These are phyloP conservation scores for Solanum piurae DNA, from an alignment of 257 asterid species.

Conservation along the genomic window DNA sequence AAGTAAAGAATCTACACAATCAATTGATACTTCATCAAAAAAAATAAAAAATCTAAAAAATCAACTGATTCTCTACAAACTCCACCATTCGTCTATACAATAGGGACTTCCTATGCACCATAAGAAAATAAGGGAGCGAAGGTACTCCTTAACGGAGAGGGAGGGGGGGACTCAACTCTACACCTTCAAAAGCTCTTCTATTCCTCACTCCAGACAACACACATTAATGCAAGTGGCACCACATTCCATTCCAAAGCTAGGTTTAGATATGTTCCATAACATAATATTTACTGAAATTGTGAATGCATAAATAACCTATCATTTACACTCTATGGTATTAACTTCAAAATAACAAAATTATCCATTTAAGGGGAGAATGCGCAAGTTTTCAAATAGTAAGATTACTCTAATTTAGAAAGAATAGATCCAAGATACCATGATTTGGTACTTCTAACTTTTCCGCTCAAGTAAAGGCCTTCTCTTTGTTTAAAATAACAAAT, in stretches of 20 bases:
- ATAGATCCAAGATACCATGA: not conserved
- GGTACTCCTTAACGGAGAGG: not conserved
- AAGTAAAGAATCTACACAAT: not conserved
- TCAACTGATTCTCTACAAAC: not conserved
- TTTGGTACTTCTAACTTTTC: not conserved
- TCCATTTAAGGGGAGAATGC: not conserved
- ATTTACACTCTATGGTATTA: no score
- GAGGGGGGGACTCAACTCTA: not conserved
- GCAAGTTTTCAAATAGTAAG: not conserved
- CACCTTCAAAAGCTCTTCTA: not conserved
- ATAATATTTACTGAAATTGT: no score
- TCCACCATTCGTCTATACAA: not conserved
- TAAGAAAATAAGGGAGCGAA: not conserved
- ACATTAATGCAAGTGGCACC: not conserved
- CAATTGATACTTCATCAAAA: not conserved
- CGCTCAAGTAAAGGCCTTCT: not conserved
- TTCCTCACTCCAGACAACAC: not conserved
- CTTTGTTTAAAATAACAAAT: not conserved
- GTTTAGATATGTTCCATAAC: not conserved
- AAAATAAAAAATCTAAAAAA: not conserved
- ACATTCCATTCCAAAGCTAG: not conserved
- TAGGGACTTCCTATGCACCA: not conserved
- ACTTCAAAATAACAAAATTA: no score
- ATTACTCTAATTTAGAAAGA: not conserved
- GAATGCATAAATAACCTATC: no score